Conservation (phyloP, 768 basidiomycete genomes). For the Naganishia vishniacii region DNA sequence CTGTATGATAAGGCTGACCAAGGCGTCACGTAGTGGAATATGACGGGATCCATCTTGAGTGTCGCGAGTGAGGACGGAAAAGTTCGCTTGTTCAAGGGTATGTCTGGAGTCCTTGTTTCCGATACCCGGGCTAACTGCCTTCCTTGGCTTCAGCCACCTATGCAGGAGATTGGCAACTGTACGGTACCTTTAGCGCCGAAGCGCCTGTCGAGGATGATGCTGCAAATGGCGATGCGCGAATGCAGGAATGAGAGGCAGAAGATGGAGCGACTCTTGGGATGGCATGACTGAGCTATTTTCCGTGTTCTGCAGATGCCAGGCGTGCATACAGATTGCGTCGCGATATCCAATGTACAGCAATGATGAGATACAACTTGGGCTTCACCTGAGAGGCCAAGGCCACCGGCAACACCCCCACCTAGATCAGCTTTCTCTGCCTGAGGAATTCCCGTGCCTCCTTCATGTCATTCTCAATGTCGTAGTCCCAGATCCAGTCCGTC, state of each 20-base stretch:
- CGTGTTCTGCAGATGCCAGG: too few species aligned
- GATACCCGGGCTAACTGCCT: background rate
- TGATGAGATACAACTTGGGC: background rate
- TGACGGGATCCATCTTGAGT: conserved; percentile 54
- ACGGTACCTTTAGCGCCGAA: conserved; percentile 46
- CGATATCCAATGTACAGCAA: conserved; percentile 1
- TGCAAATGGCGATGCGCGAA: conserved; percentile 1
- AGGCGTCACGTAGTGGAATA: conserved; percentile 41
- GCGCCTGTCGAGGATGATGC: conserved; percentile 34
- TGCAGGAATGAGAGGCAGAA: conserved; percentile 14
- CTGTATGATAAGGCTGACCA: background rate
- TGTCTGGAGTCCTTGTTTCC: conserved; percentile 7
- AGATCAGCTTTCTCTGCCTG: conserved; percentile 1
- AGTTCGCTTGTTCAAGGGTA: conserved; percentile 65
- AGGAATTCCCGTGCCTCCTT: conserved; percentile 6
- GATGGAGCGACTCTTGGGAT: too few species aligned
- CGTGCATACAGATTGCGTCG: too few species aligned
- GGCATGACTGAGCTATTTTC: too few species aligned
- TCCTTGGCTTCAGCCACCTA: conserved; percentile 38
- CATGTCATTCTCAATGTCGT: conserved; percentile 13
- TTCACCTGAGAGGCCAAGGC: background rate
- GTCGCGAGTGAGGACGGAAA: conserved; percentile 58
- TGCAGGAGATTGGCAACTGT: conserved; percentile 43
- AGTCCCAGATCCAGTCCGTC: conserved; percentile 28
- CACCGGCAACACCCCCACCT: background rate